Conservation (phyloP, 2,329 filamentous ascomycete genomes). For the Talaromyces marneffei region DNA sequence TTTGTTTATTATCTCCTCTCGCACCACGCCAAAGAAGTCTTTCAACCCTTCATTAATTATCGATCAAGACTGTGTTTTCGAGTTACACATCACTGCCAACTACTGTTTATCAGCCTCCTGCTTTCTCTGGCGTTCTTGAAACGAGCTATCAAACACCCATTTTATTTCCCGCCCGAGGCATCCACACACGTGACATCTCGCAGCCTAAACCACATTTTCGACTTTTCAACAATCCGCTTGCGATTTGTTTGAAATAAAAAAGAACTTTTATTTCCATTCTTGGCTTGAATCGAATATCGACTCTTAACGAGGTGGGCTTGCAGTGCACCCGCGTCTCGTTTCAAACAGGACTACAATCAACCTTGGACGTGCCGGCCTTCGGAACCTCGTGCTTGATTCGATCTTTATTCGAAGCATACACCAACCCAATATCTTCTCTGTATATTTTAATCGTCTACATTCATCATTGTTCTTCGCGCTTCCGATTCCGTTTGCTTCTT, state of each 20-base stretch:
- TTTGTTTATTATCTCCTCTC: slow-evolving; percentile 8
- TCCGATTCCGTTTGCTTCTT: slow-evolving; percentile 11
- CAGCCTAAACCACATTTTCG: neutral
- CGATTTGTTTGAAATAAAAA: neutral
- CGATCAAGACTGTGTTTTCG: neutral
- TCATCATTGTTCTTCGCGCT: slow-evolving; percentile 13
- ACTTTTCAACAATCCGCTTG: neutral
- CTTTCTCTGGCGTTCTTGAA: slow-evolving; percentile 1
- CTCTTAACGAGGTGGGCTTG: slow-evolving; percentile 27
- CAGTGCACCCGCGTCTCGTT: slow-evolving; percentile 28
- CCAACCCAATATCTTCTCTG: slow-evolving; percentile 13
- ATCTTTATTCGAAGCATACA: slow-evolving; percentile 10
- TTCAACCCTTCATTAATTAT: slow-evolving; percentile 9
- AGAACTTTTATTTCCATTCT: slow-evolving; percentile 12
- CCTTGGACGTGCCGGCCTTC: too few relatives aligned
- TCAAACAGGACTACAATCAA: neutral
- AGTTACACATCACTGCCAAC: neutral
- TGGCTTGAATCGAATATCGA: slow-evolving; percentile 17
- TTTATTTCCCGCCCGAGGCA: neutral
- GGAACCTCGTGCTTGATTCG: neutral
- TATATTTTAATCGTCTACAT: slow-evolving; percentile 13
- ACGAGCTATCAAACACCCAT: slow-evolving; percentile 1
- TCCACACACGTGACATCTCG: slow-evolving; percentile 3
- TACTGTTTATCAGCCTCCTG: neutral
- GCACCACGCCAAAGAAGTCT: neutral